phyloP scores from a whole-genome alignment of 2,329 filamentous ascomycete species.

The Annulohypoxylon truncatum region DNA sequence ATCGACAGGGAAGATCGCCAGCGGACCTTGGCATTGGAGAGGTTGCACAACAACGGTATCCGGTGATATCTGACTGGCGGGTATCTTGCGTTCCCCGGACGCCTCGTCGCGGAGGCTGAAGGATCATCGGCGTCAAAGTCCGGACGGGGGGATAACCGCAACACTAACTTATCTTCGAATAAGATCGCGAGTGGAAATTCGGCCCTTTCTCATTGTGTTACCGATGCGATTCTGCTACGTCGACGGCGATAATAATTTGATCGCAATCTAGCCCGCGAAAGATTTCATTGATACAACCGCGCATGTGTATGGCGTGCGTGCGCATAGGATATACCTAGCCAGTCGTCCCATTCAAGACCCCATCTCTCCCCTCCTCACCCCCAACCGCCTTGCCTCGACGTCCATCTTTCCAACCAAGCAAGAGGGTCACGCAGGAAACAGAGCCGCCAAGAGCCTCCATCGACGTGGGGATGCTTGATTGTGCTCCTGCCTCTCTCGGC shows the following conservation, averaged over 20 bases:
- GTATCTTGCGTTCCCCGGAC: constrained; percentile 21
- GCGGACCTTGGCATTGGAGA: constrained; percentile 1
- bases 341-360: constrained; percentile 12
- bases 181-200: constrained; percentile 22
- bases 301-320: constrained; percentile 24
- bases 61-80: constrained; percentile 18
- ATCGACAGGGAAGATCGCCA: constrained; percentile 23
- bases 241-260: constrained; percentile 9
- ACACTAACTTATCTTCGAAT: not conserved
- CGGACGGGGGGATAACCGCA: constrained; percentile 12
- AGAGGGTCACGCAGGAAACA: constrained; percentile 25
- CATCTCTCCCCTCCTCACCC: constrained; percentile 11
- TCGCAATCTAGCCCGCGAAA: constrained; percentile 3
- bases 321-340: constrained; percentile 12
- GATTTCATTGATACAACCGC: constrained; percentile 20
- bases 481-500: constrained; percentile 40
- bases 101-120: constrained; percentile 36
- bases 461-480: constrained; percentile 27
- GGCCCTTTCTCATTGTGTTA: constrained; percentile 30
- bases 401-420: constrained; percentile 9
- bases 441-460: constrained; percentile 39
- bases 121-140: constrained; percentile 28
- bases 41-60: constrained; percentile 14
- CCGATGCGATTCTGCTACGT: constrained; percentile 10
- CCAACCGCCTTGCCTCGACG: constrained; percentile 10